A percentile compares a stretch with the other conserved stretches of the same genome.
Evolutionary conservation across 1,284 basidiomycete species (phyloP).

Genomic region (Trichosporon sp.): DNA sequence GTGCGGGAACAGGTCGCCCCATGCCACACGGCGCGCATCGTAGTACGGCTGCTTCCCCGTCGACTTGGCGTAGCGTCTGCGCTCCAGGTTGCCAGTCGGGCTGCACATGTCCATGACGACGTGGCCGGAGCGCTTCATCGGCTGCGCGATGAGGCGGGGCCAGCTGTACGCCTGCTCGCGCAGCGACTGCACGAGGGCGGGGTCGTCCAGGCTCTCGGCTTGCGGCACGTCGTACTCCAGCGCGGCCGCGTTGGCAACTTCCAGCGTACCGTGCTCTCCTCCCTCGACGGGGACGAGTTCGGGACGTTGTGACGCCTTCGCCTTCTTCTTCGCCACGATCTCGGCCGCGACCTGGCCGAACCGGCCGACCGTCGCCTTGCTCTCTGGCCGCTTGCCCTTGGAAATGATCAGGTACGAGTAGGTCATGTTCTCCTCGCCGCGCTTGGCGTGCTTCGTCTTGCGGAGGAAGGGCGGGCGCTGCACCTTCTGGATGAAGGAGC

Average conservation of each 20-base stretch:
- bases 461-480: conserved; percentile 83
- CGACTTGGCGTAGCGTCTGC: conserved; percentile 76
- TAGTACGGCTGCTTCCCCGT: conserved; percentile 93
- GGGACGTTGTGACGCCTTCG: conserved; percentile 31
- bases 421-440: conserved; percentile 79
- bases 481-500: conserved; percentile 82
- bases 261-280: conserved; percentile 36
- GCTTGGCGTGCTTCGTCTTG: conserved; percentile 78
- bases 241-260: conserved; percentile 31
- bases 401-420: conserved; percentile 91
- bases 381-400: conserved; percentile 68
- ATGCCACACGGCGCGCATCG: conserved; percentile 87
- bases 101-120: conserved; percentile 90
- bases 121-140: conserved; percentile 89
- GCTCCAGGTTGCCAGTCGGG: conserved; percentile 36
- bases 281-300: conserved; percentile 48
- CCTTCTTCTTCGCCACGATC: conserved; percentile 34
- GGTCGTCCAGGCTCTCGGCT: conserved; percentile 23
- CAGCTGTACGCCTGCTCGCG: conserved; percentile 67
- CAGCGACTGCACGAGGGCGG: conserved; percentile 36
- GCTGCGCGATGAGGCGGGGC: conserved; percentile 88
- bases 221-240: not conserved
- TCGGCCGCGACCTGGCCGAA: conserved; percentile 47
- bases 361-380: conserved; percentile 30
- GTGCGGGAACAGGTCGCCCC: conserved; percentile 97